These are phyloP conservation scores for Arabidopsis thaliana DNA, from an alignment of 345 rosid genomes.

Conservation along the genomic window DNA sequence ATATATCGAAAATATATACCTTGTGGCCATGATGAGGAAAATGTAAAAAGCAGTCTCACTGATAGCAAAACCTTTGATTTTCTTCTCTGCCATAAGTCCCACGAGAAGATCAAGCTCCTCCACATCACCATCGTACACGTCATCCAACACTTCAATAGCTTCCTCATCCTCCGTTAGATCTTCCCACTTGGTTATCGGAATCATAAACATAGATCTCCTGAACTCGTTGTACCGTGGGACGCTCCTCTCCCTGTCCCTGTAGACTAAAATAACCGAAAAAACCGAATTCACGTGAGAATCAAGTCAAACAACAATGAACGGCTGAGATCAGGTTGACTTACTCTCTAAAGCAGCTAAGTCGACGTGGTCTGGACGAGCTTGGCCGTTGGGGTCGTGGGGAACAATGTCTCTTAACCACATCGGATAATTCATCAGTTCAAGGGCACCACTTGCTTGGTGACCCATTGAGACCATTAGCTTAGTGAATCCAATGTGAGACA, in stretches of 20 bases:
- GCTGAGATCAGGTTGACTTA: conserved; percentile 34
- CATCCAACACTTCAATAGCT: conserved; percentile 46
- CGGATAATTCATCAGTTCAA: conserved; percentile 68
- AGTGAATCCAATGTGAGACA: conserved; percentile 51
- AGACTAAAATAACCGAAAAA: conserved; percentile 45
- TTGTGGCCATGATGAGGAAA: conserved; percentile 60
- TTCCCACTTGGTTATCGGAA: conserved; percentile 65
- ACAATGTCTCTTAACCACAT: conserved; percentile 53
- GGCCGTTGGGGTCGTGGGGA: conserved; percentile 51
- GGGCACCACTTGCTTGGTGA: conserved; percentile 65
- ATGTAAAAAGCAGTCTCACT: conserved; percentile 67
- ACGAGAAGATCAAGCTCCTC: conserved; percentile 62
- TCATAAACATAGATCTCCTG: conserved; percentile 50
- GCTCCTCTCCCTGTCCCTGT: conserved; percentile 70
- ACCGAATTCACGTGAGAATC: neutral
- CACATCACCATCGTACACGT: conserved; percentile 60
- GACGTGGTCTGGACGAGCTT: conserved; percentile 53
- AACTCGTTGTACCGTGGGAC: conserved; percentile 64
- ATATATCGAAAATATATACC: conserved; percentile 35
- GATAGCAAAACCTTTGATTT: conserved; percentile 67
- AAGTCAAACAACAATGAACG: conserved; percentile 6
- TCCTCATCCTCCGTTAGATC: conserved; percentile 62
- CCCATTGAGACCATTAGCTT: conserved; percentile 68
- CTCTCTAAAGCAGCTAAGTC: conserved; percentile 66
- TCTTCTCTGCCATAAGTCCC: conserved; percentile 72